These are phyloP conservation scores for Fusarium nanum DNA, from an alignment of 2,329 filamentous ascomycete genomes.

Conservation along the genomic window DNA sequence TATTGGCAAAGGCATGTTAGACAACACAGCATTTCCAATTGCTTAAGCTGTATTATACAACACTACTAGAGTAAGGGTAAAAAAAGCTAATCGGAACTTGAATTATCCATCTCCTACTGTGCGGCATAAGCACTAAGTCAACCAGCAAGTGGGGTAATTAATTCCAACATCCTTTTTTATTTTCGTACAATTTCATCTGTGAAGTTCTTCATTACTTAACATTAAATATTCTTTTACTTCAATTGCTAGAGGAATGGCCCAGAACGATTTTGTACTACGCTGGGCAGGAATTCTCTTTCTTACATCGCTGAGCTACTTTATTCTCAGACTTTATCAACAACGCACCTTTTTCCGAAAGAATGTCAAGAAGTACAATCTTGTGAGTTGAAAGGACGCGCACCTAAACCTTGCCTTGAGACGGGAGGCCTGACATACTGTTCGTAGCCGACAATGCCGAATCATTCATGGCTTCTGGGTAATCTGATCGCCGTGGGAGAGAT, in stretches of 20 bases:
- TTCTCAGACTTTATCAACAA: neutral
- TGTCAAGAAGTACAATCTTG: neutral
- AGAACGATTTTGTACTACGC: neutral
- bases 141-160: neutral
- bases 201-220: accelerated
- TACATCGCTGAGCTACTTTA: neutral
- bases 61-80: accelerated
- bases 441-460: neutral
- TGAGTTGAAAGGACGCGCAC: neutral
- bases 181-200: neutral
- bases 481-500: neutral
- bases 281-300: neutral
- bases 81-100: neutral
- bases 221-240: neutral
- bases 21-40: accelerated
- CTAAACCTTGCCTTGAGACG: neutral
- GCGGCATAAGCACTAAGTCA: neutral
- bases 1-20: accelerated
- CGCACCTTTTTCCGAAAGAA: neutral
- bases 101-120: neutral
- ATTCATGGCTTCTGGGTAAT: constrained; percentile 6
- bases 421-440: neutral
- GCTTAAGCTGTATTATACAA: neutral
- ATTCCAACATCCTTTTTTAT: neutral
- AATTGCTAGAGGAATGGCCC: neutral